Evolutionary conservation across 768 basidiomycete genomes (phyloP).

Genomic region (Russula foetens): DNA sequence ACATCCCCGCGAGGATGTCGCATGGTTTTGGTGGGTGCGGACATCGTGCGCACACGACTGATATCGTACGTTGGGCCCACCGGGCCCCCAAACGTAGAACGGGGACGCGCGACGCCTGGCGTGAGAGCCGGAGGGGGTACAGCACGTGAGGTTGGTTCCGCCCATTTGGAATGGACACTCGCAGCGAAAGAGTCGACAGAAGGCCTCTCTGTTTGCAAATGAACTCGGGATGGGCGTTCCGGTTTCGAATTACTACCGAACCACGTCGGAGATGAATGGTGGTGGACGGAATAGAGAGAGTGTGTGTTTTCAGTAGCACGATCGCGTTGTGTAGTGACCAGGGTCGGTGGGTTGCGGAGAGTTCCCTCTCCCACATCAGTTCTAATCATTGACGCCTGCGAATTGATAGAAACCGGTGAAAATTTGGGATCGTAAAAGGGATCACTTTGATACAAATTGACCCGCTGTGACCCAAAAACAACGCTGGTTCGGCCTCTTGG

Average conservation of each 20-base stretch:
- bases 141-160: not conserved
- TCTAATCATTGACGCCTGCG: not conserved
- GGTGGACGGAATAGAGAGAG: not conserved
- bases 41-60: not conserved
- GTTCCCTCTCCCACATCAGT: not conserved
- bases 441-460: not conserved
- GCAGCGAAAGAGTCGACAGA: conserved; percentile 4
- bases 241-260: not conserved
- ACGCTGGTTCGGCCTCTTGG: not conserved
- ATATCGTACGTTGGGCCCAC: too few relatives aligned
- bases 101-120: not conserved
- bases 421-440: not conserved
- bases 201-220: not conserved
- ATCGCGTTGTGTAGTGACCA: not conserved
- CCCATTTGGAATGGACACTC: conserved; percentile 11
- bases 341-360: not conserved
- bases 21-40: not conserved
- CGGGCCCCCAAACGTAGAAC: too few relatives aligned
- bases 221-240: not conserved
- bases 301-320: not conserved
- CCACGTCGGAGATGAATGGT: not conserved
- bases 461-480: not conserved
- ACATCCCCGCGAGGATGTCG: not conserved
- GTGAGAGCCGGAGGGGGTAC: not conserved
- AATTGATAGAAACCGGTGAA: not conserved